These are phyloP conservation scores for Fusarium subglutinans DNA, from an alignment of 2,329 filamentous ascomycete genomes.

Conservation along the genomic window DNA sequence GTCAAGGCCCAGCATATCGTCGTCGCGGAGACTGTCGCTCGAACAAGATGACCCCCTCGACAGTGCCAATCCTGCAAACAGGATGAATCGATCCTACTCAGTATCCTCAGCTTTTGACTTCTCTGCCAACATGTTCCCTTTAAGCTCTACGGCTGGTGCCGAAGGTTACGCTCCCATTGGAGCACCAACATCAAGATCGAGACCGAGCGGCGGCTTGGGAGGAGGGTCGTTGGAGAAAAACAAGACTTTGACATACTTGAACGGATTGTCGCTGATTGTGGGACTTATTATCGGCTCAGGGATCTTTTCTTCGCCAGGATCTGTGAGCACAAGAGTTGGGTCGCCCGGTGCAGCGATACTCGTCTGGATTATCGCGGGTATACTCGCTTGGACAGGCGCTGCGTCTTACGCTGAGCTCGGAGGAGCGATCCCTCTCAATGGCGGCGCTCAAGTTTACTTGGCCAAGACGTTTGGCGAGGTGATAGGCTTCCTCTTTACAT, in stretches of 20 bases:
- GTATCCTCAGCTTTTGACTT: constrained; percentile 96
- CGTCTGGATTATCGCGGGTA: constrained; percentile 91
- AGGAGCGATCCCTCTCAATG: constrained; percentile 94
- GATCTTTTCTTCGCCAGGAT: constrained; percentile 93
- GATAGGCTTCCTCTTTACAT: constrained; percentile 92
- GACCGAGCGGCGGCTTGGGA: constrained; percentile 62
- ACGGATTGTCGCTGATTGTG: constrained; percentile 89
- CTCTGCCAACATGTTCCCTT: constrained; percentile 88
- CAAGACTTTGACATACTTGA: constrained; percentile 94
- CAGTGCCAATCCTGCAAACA: constrained; percentile 61
- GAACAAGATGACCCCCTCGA: constrained; percentile 80
- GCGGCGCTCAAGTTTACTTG: constrained; percentile 91
- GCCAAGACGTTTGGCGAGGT: constrained; percentile 97
- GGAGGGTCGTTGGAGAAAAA: constrained; percentile 90
- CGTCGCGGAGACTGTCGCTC: constrained; percentile 90
- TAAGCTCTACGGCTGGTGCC: constrained; percentile 80
- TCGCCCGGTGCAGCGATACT: constrained; percentile 89
- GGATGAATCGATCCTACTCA: constrained; percentile 77
- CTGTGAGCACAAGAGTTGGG: constrained; percentile 90
- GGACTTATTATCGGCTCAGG: constrained; percentile 95
- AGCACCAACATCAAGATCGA: constrained; percentile 69
- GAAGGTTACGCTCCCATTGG: constrained; percentile 87
- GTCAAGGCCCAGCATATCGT: constrained; percentile 87
- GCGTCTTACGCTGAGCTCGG: constrained; percentile 96
- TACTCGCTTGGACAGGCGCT: constrained; percentile 95